These are phyloP conservation scores for Santalum album DNA, from an alignment of 164 flowering plant species.

Conservation along the genomic window DNA sequence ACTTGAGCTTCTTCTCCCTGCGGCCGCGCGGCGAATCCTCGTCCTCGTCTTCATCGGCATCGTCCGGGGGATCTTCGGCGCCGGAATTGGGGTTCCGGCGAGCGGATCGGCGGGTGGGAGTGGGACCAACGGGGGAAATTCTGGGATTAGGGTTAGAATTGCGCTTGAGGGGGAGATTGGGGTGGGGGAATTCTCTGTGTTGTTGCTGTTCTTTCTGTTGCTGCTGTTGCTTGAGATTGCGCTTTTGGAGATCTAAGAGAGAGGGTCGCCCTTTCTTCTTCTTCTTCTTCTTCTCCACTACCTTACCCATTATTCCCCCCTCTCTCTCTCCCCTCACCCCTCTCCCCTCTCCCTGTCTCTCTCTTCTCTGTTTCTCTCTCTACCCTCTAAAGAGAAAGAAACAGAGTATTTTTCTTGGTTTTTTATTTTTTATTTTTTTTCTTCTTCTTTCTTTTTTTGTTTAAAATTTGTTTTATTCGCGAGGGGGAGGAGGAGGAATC, in stretches of 20 bases:
- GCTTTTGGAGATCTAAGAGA: slow-evolving; percentile 43
- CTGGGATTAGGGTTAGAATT: slow-evolving; percentile 21
- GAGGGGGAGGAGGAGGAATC: too few relatives aligned
- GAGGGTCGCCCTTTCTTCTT: slow-evolving; percentile 53
- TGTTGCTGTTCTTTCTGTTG: slow-evolving; percentile 13
- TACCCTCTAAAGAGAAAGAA: slow-evolving; percentile 1
- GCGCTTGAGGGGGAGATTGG: background rate
- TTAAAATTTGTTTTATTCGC: too few relatives aligned
- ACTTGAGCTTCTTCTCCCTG: slow-evolving; percentile 48
- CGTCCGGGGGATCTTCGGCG: slow-evolving; percentile 7
- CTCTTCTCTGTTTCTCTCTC: slow-evolving; percentile 10
- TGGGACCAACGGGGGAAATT: slow-evolving; percentile 7
- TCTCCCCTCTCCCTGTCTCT: slow-evolving; percentile 7
- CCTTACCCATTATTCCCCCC: slow-evolving; percentile 29
- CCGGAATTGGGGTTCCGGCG: slow-evolving; percentile 30
- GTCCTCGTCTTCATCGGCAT: slow-evolving; percentile 20
- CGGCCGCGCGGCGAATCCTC: slow-evolving; percentile 20
- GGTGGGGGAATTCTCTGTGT: background rate
- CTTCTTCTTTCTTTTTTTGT: background rate
- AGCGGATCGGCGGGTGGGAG: slow-evolving; percentile 33
- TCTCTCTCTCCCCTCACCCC: slow-evolving; percentile 8
- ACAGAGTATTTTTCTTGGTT: slow-evolving; percentile 14
- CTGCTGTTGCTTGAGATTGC: slow-evolving; percentile 21
- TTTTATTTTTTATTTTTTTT: slow-evolving; percentile 6
- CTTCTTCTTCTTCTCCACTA: slow-evolving; percentile 29